Evolutionary conservation across 2,329 filamentous ascomycete genomes (phyloP).

Genomic region (Hypoxylon sp.): DNA sequence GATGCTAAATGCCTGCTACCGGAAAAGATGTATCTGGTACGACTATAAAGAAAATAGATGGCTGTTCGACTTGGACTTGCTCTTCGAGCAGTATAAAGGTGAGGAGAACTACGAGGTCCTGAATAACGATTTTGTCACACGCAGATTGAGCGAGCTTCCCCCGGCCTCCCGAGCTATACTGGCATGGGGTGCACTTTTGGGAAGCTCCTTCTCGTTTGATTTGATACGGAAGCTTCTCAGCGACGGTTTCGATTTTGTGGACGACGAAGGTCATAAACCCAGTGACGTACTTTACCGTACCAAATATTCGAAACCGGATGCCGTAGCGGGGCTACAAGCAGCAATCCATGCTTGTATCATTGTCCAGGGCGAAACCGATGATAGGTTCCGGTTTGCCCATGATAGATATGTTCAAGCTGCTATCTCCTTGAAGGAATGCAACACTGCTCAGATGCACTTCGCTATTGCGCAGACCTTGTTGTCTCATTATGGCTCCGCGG

Average conservation of each 20-base stretch:
- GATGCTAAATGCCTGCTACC: constrained; percentile 88
- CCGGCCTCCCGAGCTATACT: constrained; percentile 80
- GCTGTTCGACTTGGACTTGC: constrained; percentile 85
- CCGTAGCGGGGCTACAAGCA: constrained; percentile 82
- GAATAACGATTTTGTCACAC: constrained; percentile 84
- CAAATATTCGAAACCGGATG: constrained; percentile 72
- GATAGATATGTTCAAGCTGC: constrained; percentile 87
- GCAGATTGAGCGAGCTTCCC: constrained; percentile 81
- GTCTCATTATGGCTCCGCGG: constrained; percentile 73
- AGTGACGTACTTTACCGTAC: constrained; percentile 54
- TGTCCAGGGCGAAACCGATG: constrained; percentile 83
- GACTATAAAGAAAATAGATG: constrained; percentile 85
- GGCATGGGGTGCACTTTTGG: constrained; percentile 86
- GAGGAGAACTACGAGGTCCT: constrained; percentile 83
- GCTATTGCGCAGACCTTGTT: constrained; percentile 85
- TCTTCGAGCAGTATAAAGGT: constrained; percentile 86
- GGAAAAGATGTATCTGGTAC: constrained; percentile 90
- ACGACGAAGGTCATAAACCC: constrained; percentile 55
- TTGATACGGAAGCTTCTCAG: constrained; percentile 81
- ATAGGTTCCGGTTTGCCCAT: constrained; percentile 88
- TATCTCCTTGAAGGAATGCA: constrained; percentile 74
- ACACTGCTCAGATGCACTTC: constrained; percentile 86
- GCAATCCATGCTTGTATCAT: constrained; percentile 85
- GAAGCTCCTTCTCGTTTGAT: constrained; percentile 85
- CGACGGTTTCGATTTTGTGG: constrained; percentile 75